Conservation (phyloP, 352 stramenopile species). For the Phytophthora parvispora region DNA sequence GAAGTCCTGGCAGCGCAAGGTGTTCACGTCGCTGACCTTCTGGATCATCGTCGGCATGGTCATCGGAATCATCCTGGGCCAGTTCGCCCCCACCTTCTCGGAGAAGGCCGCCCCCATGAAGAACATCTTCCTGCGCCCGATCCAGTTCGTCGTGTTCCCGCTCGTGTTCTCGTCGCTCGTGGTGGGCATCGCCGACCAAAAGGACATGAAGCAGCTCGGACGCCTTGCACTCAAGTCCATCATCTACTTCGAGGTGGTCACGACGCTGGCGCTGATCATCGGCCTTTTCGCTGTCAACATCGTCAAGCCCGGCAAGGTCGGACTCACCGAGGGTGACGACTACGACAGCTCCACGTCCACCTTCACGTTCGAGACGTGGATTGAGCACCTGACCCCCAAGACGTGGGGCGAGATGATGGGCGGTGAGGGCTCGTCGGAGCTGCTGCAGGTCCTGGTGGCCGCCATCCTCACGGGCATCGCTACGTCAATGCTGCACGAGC, state of each 20-base stretch:
- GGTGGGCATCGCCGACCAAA: slow-evolving; percentile 49
- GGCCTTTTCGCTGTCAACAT: slow-evolving; percentile 56
- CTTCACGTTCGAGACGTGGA: slow-evolving; percentile 52
- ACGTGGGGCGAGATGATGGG: slow-evolving; percentile 70
- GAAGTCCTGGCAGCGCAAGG: slow-evolving; percentile 33
- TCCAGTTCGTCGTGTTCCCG: slow-evolving; percentile 66
- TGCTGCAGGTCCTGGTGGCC: slow-evolving; percentile 55
- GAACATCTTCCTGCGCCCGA: slow-evolving; percentile 50
- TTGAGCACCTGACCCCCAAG: slow-evolving; percentile 60
- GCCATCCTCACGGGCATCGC: slow-evolving; percentile 44
- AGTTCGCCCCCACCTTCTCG: slow-evolving; percentile 47
- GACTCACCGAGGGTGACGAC: slow-evolving; percentile 31
- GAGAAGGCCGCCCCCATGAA: slow-evolving; percentile 50
- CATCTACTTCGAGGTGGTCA: slow-evolving; percentile 66
- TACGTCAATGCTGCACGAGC: slow-evolving; percentile 27
- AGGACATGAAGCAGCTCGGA: slow-evolving; percentile 53
- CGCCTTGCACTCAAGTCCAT: slow-evolving; percentile 55
- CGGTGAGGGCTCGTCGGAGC: slow-evolving; percentile 46
- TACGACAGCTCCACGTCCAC: slow-evolving; percentile 28
- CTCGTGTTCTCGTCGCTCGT: slow-evolving; percentile 64
- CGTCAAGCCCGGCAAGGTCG: slow-evolving; percentile 46
- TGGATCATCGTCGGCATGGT: slow-evolving; percentile 53
- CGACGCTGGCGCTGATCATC: slow-evolving; percentile 49
- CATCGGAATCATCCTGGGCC: slow-evolving; percentile 46
- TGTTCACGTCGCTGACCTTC: slow-evolving; percentile 57